Evolutionary conservation across 2,329 filamentous ascomycete species (phyloP).

Genomic region (Pseudogymnoascus destructans): DNA sequence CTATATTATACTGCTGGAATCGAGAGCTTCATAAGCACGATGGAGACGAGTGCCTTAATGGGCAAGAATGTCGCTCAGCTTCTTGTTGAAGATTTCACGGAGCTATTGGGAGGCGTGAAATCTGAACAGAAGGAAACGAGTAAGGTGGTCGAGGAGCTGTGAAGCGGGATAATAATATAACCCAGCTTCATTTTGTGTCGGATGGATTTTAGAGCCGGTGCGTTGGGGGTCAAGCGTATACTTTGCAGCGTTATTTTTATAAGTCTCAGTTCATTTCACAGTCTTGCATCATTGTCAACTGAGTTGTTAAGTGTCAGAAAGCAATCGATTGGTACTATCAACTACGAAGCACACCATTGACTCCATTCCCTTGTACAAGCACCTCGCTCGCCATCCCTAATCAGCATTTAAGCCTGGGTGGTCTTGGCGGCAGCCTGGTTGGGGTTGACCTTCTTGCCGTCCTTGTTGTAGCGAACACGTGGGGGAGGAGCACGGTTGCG

Average conservation of each 20-base stretch:
- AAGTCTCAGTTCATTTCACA: not conserved
- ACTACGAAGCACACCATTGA: conserved; percentile 8
- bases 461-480: conserved; percentile 99
- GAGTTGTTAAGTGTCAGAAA: not conserved
- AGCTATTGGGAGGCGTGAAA: conserved; percentile 10
- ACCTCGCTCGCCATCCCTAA: conserved; percentile 11
- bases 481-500: conserved; percentile 98
- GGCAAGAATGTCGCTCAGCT: conserved; percentile 72
- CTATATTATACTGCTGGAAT: conserved; percentile 66
- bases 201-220: not conserved
- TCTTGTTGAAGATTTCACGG: conserved; percentile 47
- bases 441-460: conserved; percentile 98
- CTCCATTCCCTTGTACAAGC: not conserved
- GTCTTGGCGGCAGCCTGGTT: conserved; percentile 42
- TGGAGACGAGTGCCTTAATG: conserved; percentile 92
- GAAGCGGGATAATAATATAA: not conserved
- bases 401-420: conserved; percentile 22
- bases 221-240: not conserved
- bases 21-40: conserved; percentile 89
- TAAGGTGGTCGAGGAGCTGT: conserved; percentile 12
- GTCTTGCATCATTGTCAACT: not conserved
- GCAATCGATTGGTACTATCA: conserved; percentile 4
- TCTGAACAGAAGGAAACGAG: not conserved
- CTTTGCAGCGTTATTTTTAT: not conserved
- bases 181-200: not conserved